phyloP scores from a whole-genome alignment of 192 early-diverging fungal genomes.

The Gonapodya prolifera region DNA sequence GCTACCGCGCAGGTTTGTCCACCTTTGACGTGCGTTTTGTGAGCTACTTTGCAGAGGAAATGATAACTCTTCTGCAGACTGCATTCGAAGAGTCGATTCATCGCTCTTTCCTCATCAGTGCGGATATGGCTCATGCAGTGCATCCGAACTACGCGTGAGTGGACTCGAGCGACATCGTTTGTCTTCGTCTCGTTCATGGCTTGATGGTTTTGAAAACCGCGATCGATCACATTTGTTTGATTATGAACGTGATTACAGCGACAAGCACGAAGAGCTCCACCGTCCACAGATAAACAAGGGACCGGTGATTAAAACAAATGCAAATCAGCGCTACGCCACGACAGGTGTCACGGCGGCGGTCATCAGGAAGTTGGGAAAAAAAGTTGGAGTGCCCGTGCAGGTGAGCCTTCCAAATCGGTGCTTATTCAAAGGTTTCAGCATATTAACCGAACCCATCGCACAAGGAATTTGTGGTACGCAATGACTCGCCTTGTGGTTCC shows the following conservation, averaged over 20 bases:
- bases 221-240: too few relatives aligned
- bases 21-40: too few relatives aligned
- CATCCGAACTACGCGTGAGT: constrained; percentile 63
- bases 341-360: constrained; percentile 33
- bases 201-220: too few relatives aligned
- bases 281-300: constrained; percentile 84
- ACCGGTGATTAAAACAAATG: constrained; percentile 91
- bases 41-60: too few relatives aligned
- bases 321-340: constrained; percentile 74
- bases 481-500: constrained; percentile 87
- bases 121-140: constrained; percentile 45
- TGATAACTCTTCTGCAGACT: too few relatives aligned
- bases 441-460: neutral
- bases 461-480: constrained; percentile 61
- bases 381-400: constrained; percentile 61
- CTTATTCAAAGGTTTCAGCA: too few relatives aligned
- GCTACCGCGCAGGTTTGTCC: neutral
- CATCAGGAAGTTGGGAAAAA: constrained; percentile 64
- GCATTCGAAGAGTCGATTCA: constrained; percentile 78
- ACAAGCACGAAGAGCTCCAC: constrained; percentile 91
- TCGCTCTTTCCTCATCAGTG: constrained; percentile 76
- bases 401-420: too few relatives aligned
- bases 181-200: too few relatives aligned
- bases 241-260: too few relatives aligned
- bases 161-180: too few relatives aligned